These are phyloP conservation scores for Vitis hybrid DNA, from an alignment of 177 flowering plant genomes.

Conservation along the genomic window DNA sequence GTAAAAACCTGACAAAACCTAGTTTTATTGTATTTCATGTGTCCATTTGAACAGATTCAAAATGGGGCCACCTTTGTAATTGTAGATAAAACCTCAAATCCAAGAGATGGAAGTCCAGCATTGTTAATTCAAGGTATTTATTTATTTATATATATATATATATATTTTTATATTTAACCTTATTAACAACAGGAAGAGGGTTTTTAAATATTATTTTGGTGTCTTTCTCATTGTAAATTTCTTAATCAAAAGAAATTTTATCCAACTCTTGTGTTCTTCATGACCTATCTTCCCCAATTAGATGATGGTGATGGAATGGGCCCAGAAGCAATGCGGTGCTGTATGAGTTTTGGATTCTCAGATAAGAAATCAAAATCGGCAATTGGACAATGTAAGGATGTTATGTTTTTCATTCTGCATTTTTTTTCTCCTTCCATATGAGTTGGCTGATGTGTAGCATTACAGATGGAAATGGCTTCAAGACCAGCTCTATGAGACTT, in stretches of 20 bases:
- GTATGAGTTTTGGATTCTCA: slow-evolving; percentile 98
- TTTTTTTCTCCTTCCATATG: slow-evolving; percentile 10
- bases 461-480: slow-evolving; percentile 99
- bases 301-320: slow-evolving; percentile 99
- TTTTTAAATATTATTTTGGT: background rate
- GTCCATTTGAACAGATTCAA: slow-evolving; percentile 56
- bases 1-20: no score
- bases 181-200: background rate
- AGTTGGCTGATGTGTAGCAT: slow-evolving; percentile 32
- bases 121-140: slow-evolving; percentile 77
- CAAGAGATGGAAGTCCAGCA: slow-evolving; percentile 76
- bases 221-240: background rate
- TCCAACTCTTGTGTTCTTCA: background rate
- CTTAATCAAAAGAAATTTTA: background rate
- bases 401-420: slow-evolving; percentile 5
- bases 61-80: slow-evolving; percentile 89
- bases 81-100: slow-evolving; percentile 71
- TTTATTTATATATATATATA: no score
- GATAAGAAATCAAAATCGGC: slow-evolving; percentile 69
- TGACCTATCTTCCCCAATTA: slow-evolving; percentile 17
- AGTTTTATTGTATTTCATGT: slow-evolving; percentile 19
- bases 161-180: no score
- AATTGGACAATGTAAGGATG: slow-evolving; percentile 80
- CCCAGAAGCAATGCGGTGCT: slow-evolving; percentile 76
- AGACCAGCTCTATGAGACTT: slow-evolving; percentile 97